phyloP scores from a whole-genome alignment of 495 filamentous ascomycete species.

The Polyplosphaeria fusca region DNA sequence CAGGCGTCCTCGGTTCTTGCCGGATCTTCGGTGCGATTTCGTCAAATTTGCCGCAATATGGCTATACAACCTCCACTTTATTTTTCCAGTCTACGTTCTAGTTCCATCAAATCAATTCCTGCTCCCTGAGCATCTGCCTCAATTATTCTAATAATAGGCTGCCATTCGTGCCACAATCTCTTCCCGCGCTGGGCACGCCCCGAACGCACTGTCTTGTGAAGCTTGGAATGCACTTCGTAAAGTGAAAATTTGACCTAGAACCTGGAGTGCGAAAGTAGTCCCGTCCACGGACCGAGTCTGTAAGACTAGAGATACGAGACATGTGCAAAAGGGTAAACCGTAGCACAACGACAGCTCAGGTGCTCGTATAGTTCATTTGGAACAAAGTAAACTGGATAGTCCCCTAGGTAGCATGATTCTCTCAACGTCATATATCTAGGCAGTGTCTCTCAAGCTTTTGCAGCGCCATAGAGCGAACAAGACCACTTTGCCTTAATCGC shows the following conservation, averaged over 20 bases:
- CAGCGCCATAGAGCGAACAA: not conserved
- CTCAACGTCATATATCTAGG: constrained; percentile 29
- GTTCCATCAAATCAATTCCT: constrained; percentile 17
- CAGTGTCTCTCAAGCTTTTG: not conserved
- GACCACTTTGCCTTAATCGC: not conserved
- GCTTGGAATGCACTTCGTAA: constrained; percentile 10
- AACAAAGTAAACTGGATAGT: constrained; percentile 10
- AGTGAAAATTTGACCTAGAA: constrained; percentile 15
- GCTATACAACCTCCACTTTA: constrained; percentile 27
- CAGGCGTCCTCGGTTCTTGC: constrained; percentile 13
- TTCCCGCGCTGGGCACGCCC: constrained; percentile 4
- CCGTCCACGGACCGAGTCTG: constrained; percentile 17
- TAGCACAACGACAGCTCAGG: constrained; percentile 3
- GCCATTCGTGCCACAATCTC: constrained; percentile 20
- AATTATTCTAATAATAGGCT: constrained; percentile 15
- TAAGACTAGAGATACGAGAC: constrained; percentile 5
- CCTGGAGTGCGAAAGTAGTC: constrained; percentile 5
- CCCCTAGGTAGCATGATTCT: constrained; percentile 17
- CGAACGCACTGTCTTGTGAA: not conserved
- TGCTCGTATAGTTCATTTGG: constrained; percentile 33
- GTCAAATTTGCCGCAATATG: constrained; percentile 28
- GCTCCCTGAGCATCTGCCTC: not conserved
- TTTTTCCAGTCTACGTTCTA: constrained; percentile 5
- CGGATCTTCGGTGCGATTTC: constrained; percentile 30
- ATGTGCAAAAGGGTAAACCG: constrained; percentile 20